phyloP scores from a whole-genome alignment of 208 protist species.

The Trypanosoma grayi region DNA sequence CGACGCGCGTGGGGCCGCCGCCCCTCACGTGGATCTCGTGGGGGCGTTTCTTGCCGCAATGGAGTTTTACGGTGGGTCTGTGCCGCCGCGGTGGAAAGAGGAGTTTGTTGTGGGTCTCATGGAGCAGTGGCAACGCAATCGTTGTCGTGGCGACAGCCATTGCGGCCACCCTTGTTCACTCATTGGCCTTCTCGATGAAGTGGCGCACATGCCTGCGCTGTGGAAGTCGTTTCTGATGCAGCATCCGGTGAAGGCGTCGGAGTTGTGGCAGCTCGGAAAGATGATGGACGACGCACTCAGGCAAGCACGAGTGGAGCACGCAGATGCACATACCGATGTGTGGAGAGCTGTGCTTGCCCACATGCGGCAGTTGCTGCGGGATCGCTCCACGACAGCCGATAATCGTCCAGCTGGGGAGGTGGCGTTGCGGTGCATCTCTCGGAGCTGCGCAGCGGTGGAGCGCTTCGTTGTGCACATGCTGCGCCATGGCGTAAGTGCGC shows the following conservation, averaged over 20 bases:
- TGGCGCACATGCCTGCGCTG: neutral
- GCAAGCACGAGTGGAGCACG: neutral
- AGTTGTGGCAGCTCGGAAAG: slow-evolving; percentile 4
- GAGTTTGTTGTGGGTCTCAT: slow-evolving; percentile 2
- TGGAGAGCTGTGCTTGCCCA: slow-evolving; percentile 14
- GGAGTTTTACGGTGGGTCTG: slow-evolving; percentile 5
- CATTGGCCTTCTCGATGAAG: slow-evolving; percentile 1
- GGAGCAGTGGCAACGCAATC: neutral
- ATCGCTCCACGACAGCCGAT: neutral
- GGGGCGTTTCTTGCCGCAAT: slow-evolving; percentile 3
- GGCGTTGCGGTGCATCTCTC: neutral
- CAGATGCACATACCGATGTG: neutral
- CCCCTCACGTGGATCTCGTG: slow-evolving; percentile 3
- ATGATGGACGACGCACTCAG: neutral
- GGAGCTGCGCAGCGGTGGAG: slow-evolving; percentile 6
- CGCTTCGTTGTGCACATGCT: slow-evolving; percentile 1
- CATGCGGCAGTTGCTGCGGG: neutral
- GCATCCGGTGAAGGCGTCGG: neutral
- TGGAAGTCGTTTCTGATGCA: slow-evolving; percentile 1
- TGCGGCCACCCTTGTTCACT: too few species aligned
- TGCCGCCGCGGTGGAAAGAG: neutral
- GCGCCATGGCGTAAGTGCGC: slow-evolving; percentile 1
- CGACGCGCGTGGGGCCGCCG: neutral
- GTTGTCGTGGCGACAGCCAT: neutral
- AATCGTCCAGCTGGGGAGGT: too few species aligned